Conservation (phyloP, 306 rosid genomes). For the Lotus japonicus region DNA sequence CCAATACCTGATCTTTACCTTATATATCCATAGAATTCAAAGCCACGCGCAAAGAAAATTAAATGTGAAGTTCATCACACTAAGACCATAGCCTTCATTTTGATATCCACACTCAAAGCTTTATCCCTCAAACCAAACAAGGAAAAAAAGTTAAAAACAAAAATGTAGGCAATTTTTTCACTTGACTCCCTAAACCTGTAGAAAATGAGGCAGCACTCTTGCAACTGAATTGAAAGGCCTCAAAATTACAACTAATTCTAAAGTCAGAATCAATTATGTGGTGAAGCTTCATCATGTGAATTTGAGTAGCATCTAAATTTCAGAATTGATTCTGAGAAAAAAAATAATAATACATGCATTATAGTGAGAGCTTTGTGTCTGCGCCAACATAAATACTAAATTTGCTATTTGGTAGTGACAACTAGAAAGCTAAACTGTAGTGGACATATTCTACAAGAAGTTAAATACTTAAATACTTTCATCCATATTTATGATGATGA, state of each 20-base stretch:
- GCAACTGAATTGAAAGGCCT: constrained; percentile 4
- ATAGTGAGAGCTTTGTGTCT: too few relatives aligned
- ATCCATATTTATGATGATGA: constrained; percentile 25
- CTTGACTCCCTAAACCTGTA: constrained; percentile 7
- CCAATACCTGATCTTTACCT: constrained; percentile 21
- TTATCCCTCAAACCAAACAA: neutral
- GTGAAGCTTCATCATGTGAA: too few relatives aligned
- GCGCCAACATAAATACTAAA: too few relatives aligned
- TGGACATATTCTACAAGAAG: neutral
- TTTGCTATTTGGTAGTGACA: too few relatives aligned
- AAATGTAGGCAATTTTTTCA: constrained; percentile 11
- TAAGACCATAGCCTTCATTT: constrained; percentile 3
- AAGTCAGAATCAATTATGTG: too few relatives aligned
- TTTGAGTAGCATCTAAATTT: too few relatives aligned
- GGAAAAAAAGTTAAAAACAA: neutral
- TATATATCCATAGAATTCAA: constrained; percentile 3
- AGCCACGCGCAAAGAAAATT: constrained; percentile 12
- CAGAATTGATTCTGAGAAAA: too few relatives aligned
- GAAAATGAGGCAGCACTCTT: constrained; percentile 11
- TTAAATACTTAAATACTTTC: constrained; percentile 28
- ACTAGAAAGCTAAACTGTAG: constrained; percentile 23
- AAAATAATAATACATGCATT: too few relatives aligned
- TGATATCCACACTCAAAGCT: constrained; percentile 21
- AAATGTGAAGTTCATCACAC: constrained; percentile 12
- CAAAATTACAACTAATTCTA: neutral